Conservation (phyloP, 169 alveolate species). For the Eimeria maxima region DNA sequence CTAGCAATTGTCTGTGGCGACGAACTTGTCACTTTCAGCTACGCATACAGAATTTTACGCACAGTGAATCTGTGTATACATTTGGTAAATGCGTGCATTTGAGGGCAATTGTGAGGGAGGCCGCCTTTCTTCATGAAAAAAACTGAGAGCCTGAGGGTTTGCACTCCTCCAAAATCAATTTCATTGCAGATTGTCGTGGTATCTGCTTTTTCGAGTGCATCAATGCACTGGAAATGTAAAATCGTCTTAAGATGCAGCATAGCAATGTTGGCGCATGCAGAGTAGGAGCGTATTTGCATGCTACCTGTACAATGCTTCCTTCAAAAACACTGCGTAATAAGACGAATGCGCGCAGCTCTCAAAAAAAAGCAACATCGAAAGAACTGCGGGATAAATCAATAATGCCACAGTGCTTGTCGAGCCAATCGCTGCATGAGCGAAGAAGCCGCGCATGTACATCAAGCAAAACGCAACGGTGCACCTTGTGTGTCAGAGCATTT, state of each 20-base stretch:
- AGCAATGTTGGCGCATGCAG: not conserved
- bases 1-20: too few relatives aligned
- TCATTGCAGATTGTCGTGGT: not conserved
- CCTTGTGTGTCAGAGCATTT: not conserved
- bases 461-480: not conserved
- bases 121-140: not conserved
- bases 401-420: not conserved
- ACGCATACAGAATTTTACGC: not conserved
- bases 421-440: not conserved
- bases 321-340: not conserved
- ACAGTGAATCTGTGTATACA: not conserved
- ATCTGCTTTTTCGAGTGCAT: not conserved
- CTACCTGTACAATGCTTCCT: not conserved
- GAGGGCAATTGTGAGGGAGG: not conserved
- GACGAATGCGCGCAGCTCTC: not conserved
- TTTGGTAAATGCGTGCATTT: not conserved
- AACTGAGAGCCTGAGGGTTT: not conserved
- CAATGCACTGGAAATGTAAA: not conserved
- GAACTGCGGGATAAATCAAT: not conserved
- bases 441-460: not conserved
- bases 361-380: not conserved
- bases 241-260: not conserved
- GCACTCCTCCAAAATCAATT: not conserved
- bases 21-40: not conserved
- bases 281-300: not conserved